Percentiles rank a stretch among this genome's conserved stretches.
phyloP scores from a whole-genome alignment of 108 stramenopile species.

The Chaetoceros tenuissimus region DNA sequence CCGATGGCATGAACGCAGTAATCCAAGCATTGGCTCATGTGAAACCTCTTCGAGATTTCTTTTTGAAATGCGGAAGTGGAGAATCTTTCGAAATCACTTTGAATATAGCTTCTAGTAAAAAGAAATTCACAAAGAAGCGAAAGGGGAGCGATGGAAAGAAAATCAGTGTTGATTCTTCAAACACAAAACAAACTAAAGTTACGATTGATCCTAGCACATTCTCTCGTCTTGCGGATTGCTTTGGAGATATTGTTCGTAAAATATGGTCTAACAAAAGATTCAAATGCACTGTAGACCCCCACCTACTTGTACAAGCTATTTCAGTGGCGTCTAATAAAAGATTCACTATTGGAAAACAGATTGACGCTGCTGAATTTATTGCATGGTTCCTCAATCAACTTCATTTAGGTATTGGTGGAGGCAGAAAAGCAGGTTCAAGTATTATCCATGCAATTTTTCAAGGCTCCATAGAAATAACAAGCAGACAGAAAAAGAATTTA shows the following conservation, averaged over 20 bases:
- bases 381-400: slow-evolving; percentile 93
- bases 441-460: slow-evolving; percentile 89
- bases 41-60: slow-evolving; percentile 86
- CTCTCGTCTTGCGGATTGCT: slow-evolving; percentile 51
- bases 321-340: slow-evolving; percentile 73
- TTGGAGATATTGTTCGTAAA: slow-evolving; percentile 89
- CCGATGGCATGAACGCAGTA: slow-evolving; percentile 89
- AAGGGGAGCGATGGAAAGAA: not conserved
- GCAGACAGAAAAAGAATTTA: slow-evolving; percentile 36
- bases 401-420: slow-evolving; percentile 79
- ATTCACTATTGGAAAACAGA: slow-evolving; percentile 80
- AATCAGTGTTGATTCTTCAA: slow-evolving; percentile 2
- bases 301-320: slow-evolving; percentile 91
- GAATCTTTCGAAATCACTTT: not conserved
- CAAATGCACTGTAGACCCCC: slow-evolving; percentile 91
- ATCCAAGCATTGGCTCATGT: slow-evolving; percentile 93
- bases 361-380: slow-evolving; percentile 91
- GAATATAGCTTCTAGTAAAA: not conserved
- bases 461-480: slow-evolving; percentile 83
- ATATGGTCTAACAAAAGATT: slow-evolving; percentile 92
- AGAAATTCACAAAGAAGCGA: slow-evolving; percentile 7
- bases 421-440: slow-evolving; percentile 35
- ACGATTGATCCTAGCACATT: slow-evolving; percentile 22
- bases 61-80: slow-evolving; percentile 45
- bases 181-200: slow-evolving; percentile 13